phyloP scores from a whole-genome alignment of 257 asterid genomes.

The Solanum infundibuliforme region DNA sequence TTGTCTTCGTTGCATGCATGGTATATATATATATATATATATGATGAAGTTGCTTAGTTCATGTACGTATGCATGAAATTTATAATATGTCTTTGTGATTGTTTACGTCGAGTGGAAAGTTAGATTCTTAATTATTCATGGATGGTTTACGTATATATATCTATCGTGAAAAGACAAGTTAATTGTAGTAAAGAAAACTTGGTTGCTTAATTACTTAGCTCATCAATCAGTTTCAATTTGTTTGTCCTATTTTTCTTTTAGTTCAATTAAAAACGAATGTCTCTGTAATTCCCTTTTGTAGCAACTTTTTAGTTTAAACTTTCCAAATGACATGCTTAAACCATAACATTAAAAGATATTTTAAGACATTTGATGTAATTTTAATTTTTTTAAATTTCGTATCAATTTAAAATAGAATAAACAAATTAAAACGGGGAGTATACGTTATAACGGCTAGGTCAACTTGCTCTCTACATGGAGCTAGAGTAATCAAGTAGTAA shows the following conservation, averaged over 20 bases:
- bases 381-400: no score
- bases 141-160: neutral
- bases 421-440: neutral
- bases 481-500: neutral
- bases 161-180: neutral
- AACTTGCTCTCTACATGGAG: neutral
- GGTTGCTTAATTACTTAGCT: neutral
- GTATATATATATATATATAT: neutral
- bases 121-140: no score
- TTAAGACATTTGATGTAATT: no score
- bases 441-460: neutral
- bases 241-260: no score
- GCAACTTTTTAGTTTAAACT: neutral
- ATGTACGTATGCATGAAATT: neutral
- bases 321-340: no score
- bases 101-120: neutral
- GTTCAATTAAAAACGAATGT: neutral
- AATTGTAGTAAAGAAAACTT: no score
- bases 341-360: no score
- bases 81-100: neutral
- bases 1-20: neutral
- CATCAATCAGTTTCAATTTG: neutral
- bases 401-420: no score
- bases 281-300: neutral
- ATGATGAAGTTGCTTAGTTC: neutral